Evolutionary conservation across 768 basidiomycete species (phyloP), one percentile per base, ranked within the genome.

Genomic region (Pleurotus pulmonarius): DNA sequence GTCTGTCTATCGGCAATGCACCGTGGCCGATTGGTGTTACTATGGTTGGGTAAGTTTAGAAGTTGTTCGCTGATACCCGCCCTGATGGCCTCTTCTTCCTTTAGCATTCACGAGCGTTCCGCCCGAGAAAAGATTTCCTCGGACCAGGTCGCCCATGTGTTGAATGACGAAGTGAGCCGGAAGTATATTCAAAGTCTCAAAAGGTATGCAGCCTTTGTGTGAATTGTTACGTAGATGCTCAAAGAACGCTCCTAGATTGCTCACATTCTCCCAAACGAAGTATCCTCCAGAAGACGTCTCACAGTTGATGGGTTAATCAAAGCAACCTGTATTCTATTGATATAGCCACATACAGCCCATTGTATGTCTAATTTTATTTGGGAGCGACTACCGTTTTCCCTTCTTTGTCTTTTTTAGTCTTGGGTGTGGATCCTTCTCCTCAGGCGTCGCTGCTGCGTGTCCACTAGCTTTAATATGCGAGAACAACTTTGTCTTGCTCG

Each of bases 11-110:
- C 60, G 97, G 97, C 34, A 99, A 97, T 64, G 96, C 97, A 0
- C 95, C 97, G 2, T 99, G 97, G 97, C 97, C 97, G 1, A 99
- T 99, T 65, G 97, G 97, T 43, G 97, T 99, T 7, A 99, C 97
- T 59, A 96, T 96, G 90, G 97, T 98, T 75, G 95, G 94, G 93
- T 94, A 71, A 39, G 87, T 77, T 9, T 34, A 34, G 40, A 54
- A 44, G 8, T 25, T 41, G 18, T 56, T n/a, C 15, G 16, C 43
- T 24, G 47, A 15, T 40, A 24, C n/a, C 18, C 57, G 26, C 5
- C 51, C 22, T 38, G 39, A 57, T 57, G 34, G n/a, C 38, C 43
- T 25, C 58, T 15, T 59, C 41, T 9, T 53, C 45, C 25, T 25
- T 48, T 58, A 90, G 94, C 75, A 97, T 98, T 56, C 97, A 99